Base-by-base conservation (phyloP, 2,329 filamentous ascomycete genomes). In the Exophiala xenobiotica region DNA sequence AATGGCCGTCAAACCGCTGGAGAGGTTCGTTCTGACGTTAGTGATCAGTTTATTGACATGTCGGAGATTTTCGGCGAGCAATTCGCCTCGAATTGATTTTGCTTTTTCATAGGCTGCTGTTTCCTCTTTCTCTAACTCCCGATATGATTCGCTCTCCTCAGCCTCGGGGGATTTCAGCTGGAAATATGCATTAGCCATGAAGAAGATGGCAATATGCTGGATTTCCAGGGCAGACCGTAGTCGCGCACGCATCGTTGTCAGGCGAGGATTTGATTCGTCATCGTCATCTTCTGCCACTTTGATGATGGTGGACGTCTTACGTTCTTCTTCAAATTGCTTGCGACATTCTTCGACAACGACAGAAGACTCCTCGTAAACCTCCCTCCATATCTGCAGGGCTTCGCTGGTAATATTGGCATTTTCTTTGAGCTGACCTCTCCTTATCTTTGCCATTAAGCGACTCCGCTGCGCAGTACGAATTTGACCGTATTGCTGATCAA, bases 201-300 rank as follows among this genome's bases (percentile, higher is more conserved):
- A 96, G 70, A 96, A 96, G 1, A 82, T 77, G 23, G 86, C 89
- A 58, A 86, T 83, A 66, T 96, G 92, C 54, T 92, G 80, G 37
- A 95, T 69, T 64, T 95, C 90, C 14, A 96, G 74, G 2, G 88
- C 84, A 16, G 76, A 78, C 7, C 90, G 84, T 18, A 96, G 74
- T 37, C 83, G 80, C 46, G 84, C 81, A 26, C 84, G 81, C 43
- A 79, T 77, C 29, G 82, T 77, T 42, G 78, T 74, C 19, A 88
- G 61, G 14, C 78, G 78, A 31, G 62, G 65, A 49, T 68, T 69
- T 29, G 70, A 72, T 49, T 67, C 68, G 23, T 57, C 55, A 24
- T 65, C 61, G 24, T 64, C 38, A 24, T 40, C 57, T 7, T 72
- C 72, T 2, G 67, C 65, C 35, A 70, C 64, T 70, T 33, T 55